phyloP scores from a whole-genome alignment of 306 rosid genomes.

The Medicago truncatula region DNA sequence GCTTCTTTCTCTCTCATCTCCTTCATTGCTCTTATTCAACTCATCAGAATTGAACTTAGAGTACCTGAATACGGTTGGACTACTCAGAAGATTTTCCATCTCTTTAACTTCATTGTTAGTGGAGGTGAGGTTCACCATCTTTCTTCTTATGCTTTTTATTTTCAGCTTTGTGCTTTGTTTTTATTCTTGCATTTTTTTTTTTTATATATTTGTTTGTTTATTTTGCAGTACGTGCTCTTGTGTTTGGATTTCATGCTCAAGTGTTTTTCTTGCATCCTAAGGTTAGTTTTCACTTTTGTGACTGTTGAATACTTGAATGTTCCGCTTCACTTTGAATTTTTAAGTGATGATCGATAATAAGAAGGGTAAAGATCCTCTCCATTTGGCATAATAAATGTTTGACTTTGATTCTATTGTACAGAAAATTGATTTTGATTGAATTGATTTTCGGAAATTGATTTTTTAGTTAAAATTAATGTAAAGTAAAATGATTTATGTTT shows the following conservation, averaged over 20 bases:
- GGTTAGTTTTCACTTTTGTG: conserved; percentile 51
- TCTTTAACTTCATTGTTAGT: conserved; percentile 84
- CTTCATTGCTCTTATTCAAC: conserved; percentile 77
- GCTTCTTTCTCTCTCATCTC: conserved; percentile 77
- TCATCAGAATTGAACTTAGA: conserved; percentile 82
- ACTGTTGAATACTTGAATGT: background rate
- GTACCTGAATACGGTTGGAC: conserved; percentile 96
- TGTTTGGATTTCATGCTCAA: conserved; percentile 76
- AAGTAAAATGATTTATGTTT: background rate
- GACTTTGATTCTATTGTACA: background rate
- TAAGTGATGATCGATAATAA: background rate
- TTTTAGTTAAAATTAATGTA: background rate
- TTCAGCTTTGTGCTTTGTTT: background rate
- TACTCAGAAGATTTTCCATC: conserved; percentile 86
- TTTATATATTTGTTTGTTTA: background rate
- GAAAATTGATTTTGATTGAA: background rate
- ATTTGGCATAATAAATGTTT: too few relatives aligned
- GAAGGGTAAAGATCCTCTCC: too few relatives aligned
- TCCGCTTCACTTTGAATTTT: background rate
- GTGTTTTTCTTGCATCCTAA: conserved; percentile 67
- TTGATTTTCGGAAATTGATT: background rate
- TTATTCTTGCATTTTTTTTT: background rate
- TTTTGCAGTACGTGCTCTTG: conserved; percentile 74
- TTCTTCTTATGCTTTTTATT: background rate
- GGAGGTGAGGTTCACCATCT: conserved; percentile 57